A percentile compares a stretch with the other conserved stretches of the same genome.
Conservation (phyloP, 257 asterid species). For the Phtheirospermum japonicum region DNA sequence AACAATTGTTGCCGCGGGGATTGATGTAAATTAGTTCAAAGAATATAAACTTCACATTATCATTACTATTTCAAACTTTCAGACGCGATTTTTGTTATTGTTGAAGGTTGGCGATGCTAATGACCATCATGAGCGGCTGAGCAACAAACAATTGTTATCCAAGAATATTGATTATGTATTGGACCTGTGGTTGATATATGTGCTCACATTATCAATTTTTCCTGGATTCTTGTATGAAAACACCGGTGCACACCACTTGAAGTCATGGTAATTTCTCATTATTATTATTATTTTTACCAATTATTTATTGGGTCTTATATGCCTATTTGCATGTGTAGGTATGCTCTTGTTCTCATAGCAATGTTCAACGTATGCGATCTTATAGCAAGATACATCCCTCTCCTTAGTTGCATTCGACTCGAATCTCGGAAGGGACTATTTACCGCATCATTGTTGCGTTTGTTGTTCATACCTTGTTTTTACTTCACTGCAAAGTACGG, state of each 20-base stretch:
- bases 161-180: conserved; percentile 61
- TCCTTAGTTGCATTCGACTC: conserved; percentile 40
- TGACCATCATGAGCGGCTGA: conserved; percentile 44
- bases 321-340: too few species aligned
- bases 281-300: too few species aligned
- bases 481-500: conserved; percentile 82
- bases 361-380: conserved; percentile 73
- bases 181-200: conserved; percentile 53
- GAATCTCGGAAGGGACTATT: conserved; percentile 61
- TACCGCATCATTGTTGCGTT: conserved; percentile 48
- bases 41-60: too few species aligned
- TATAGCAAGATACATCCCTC: conserved; percentile 62
- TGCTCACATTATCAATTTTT: conserved; percentile 66
- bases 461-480: conserved; percentile 69
- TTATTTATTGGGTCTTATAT: too few species aligned
- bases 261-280: conserved; percentile 91
- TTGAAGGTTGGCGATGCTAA: conserved; percentile 40
- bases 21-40: too few species aligned
- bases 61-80: too few species aligned
- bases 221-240: conserved; percentile 88
- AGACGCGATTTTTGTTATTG: too few species aligned
- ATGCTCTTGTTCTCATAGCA: conserved; percentile 64
- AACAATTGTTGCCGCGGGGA: conserved; percentile 42
- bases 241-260: conserved; percentile 71
- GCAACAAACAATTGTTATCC: conserved; percentile 46